Conservation (phyloP, 805 yeast genomes). For the Wickerhamiella sorbophila region DNA sequence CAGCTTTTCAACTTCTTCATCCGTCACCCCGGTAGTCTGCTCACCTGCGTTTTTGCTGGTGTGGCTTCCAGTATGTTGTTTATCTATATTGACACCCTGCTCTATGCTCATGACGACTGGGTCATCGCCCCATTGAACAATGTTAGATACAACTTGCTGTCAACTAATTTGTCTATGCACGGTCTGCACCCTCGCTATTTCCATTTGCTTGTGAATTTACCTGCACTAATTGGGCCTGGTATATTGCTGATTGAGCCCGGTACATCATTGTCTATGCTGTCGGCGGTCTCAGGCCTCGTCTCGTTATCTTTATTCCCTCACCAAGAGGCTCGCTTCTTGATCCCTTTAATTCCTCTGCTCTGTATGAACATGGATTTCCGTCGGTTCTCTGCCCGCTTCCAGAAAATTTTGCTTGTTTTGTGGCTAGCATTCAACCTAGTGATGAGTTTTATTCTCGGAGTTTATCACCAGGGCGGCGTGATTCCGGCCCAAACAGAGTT, state of each 20-base stretch:
- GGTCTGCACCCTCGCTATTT: conserved; percentile 73
- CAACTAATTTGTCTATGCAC: conserved; percentile 51
- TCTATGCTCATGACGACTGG: conserved; percentile 23
- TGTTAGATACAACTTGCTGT: conserved; percentile 48
- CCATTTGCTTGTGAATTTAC: conserved; percentile 62
- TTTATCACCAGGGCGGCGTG: conserved; percentile 83
- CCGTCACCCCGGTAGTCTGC: conserved; percentile 20
- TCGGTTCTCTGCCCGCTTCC: conserved; percentile 11
- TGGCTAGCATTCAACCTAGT: conserved; percentile 56
- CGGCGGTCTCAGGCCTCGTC: conserved; percentile 47
- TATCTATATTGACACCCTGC: conserved; percentile 41
- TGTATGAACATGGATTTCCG: conserved; percentile 35
- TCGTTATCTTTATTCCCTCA: conserved; percentile 67
- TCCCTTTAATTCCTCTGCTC: conserved; percentile 64
- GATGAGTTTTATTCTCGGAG: conserved; percentile 57
- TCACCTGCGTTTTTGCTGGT: conserved; percentile 27
- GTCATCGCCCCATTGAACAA: conserved; percentile 69
- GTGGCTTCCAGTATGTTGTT: conserved; percentile 25
- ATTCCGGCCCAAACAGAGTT: conserved; percentile 40
- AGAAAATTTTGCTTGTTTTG: conserved; percentile 14
- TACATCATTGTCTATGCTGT: conserved; percentile 41
- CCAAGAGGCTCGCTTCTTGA: conserved; percentile 81
- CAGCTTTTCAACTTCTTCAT: conserved; percentile 33
- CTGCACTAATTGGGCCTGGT: conserved; percentile 72
- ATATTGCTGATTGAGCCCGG: conserved; percentile 34